Conservation (phyloP, 2,329 filamentous ascomycete species). For the Aspergillus aculeatus region DNA sequence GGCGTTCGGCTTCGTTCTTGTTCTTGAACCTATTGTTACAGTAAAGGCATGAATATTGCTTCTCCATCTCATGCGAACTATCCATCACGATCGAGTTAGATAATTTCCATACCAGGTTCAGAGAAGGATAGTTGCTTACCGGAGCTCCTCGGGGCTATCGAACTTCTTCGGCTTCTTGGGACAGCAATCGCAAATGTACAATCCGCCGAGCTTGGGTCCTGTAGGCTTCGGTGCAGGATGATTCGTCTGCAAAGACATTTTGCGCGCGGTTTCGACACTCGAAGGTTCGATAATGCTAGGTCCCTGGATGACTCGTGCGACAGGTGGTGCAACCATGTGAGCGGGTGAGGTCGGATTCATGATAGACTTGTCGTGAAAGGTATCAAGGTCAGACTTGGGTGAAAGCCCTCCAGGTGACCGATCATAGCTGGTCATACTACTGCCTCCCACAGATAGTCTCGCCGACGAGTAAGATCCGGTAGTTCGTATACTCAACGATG, state of each 20-base stretch:
- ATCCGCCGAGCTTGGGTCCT: conserved; percentile 52
- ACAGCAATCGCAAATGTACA: conserved; percentile 86
- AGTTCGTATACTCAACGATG: conserved; percentile 60
- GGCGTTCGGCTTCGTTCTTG: conserved; percentile 95
- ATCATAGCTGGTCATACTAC: conserved; percentile 65
- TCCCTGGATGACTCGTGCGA: conserved; percentile 37
- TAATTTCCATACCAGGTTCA: background rate
- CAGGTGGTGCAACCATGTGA: conserved; percentile 38
- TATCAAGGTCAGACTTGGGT: conserved; percentile 56
- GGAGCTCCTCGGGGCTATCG: conserved; percentile 76
- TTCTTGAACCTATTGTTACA: conserved; percentile 98
- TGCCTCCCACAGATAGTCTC: conserved; percentile 58
- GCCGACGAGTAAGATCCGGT: conserved; percentile 62
- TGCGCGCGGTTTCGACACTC: conserved; percentile 42
- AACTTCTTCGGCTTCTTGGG: conserved; percentile 98
- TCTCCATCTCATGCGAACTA: conserved; percentile 87
- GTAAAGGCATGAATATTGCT: conserved; percentile 91
- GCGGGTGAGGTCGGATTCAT: conserved; percentile 48
- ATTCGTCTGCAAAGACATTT: conserved; percentile 46
- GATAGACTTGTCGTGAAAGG: conserved; percentile 53
- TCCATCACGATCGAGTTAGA: background rate
- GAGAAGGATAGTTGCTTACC: conserved; percentile 56
- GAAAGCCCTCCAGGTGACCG: conserved; percentile 62
- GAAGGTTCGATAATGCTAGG: conserved; percentile 41
- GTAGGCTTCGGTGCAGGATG: conserved; percentile 34